These are phyloP conservation scores for Nakataea oryzae DNA, from an alignment of 2,329 filamentous ascomycete genomes.

Conservation along the genomic window DNA sequence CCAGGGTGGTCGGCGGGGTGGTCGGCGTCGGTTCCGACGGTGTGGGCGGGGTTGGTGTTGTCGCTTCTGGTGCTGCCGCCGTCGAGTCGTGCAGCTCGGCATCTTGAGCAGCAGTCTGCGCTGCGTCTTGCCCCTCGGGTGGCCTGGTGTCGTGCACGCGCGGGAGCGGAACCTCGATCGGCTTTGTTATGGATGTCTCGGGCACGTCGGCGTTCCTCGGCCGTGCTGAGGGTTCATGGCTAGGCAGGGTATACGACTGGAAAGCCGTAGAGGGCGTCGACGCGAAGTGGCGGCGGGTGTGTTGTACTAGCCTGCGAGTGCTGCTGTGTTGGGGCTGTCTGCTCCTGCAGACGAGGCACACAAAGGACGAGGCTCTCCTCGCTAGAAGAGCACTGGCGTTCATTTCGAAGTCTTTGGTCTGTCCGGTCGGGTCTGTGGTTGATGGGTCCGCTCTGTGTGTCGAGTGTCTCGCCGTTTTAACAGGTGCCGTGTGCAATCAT, in stretches of 20 bases:
- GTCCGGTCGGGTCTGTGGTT: neutral
- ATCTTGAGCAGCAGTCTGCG: slow-evolving; percentile 44
- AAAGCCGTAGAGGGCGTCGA: slow-evolving; percentile 25
- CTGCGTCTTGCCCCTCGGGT: slow-evolving; percentile 15
- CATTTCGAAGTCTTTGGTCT: slow-evolving; percentile 20
- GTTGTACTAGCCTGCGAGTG: neutral
- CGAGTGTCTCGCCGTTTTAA: neutral
- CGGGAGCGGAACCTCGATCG: slow-evolving; percentile 24
- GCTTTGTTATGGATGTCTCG: slow-evolving; percentile 32
- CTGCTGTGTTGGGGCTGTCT: neutral
- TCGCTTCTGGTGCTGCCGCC: slow-evolving; percentile 8
- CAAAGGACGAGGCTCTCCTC: slow-evolving; percentile 21
- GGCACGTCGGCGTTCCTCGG: slow-evolving; percentile 31
- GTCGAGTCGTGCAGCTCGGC: slow-evolving; percentile 58
- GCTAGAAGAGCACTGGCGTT: slow-evolving; percentile 25
- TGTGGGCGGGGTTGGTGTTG: neutral
- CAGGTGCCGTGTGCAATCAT: too few species aligned
- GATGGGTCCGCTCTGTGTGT: too few species aligned
- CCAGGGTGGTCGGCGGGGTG: slow-evolving; percentile 7
- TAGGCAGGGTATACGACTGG: slow-evolving; percentile 37
- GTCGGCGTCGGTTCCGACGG: neutral
- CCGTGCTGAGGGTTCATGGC: slow-evolving; percentile 25
- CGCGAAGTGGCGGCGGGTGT: slow-evolving; percentile 27
- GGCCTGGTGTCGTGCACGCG: slow-evolving; percentile 42
- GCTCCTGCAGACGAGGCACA: slow-evolving; percentile 29